Base-by-base conservation (phyloP, 257 asterid species). In the Nyctanthes arbortristis region DNA sequence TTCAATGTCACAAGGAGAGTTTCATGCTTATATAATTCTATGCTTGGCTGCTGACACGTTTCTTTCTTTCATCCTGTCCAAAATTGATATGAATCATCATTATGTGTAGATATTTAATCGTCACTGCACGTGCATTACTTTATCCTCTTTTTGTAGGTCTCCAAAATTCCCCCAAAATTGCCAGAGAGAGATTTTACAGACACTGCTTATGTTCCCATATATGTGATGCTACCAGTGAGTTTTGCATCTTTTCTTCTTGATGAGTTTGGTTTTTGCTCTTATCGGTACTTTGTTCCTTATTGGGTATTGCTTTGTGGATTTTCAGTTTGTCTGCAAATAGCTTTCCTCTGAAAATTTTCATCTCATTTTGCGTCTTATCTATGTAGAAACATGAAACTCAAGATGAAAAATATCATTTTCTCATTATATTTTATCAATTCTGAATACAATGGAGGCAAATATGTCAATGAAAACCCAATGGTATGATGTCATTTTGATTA, bases 141-240 rank as follows among this genome's bases (percentile, higher is more conserved):
- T 56, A 25, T 35, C 25, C 61, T 70, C 66, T 61, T 52, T 39
- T 27, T 75, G 31, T 40, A 79, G 81, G 77, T 67, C 66, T 29
- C 31, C 29, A 63, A 43, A 0, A 47, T 59, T 55, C 72, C 61
- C 45, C 80, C 75, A 24, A 62, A 63, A 77, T 65, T 73, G 73
- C 84, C 32, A 10, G 92, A 81, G 75, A 84, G 86, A 73, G 94
- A 85, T 74, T 87, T 83, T 37, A 70, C 89, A 1, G 90, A 74
- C 75, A 87, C 90, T 14, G 79, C 96, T 43, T 89, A 81, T 79
- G 83, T 89, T 70, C 92, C 94, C 2, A 70, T 89, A 22, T 87
- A 77, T 61, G 90, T 87, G 83, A 87, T 85, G 96, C 83, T 87
- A 49, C 93, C 96, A 3, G 93, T 89, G 87, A 89, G 96, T 89